Conservation (phyloP, 768 basidiomycete species). For the Leucogyrophana mollusca region DNA sequence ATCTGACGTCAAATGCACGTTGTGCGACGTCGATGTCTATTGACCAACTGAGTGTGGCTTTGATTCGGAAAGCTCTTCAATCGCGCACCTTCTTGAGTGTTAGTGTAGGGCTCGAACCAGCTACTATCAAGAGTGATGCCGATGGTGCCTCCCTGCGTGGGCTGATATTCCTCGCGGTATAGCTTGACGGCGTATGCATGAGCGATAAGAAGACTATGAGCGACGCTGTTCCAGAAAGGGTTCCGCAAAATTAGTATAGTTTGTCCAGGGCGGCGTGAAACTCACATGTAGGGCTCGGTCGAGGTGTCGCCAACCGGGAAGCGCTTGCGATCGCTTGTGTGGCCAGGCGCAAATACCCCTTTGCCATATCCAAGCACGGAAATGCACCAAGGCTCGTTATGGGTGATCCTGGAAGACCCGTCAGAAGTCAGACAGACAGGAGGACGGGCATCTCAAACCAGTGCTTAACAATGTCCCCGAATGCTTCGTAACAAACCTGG, state of each 20-base stretch:
- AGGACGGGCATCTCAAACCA: constrained; percentile 29
- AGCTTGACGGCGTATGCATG: constrained; percentile 37
- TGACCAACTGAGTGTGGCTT: too few relatives aligned
- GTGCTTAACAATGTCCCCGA: constrained; percentile 49
- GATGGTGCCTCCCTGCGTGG: constrained; percentile 31
- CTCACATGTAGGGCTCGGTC: constrained; percentile 1
- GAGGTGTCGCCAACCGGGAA: not conserved
- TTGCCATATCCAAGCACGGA: constrained; percentile 39
- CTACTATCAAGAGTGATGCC: constrained; percentile 42
- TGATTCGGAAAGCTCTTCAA: not conserved
- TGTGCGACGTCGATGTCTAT: constrained; percentile 40
- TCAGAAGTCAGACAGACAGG: too few relatives aligned
- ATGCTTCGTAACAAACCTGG: constrained; percentile 42
- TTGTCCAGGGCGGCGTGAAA: not conserved
- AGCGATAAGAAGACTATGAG: constrained; percentile 34
- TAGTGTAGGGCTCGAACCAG: constrained; percentile 33
- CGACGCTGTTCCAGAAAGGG: constrained; percentile 15
- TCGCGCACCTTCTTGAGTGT: constrained; percentile 33
- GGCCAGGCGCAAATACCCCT: constrained; percentile 43
- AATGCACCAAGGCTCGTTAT: constrained; percentile 48
- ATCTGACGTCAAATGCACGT: constrained; percentile 39
- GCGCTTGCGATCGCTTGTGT: not conserved
- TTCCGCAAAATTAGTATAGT: too few relatives aligned
- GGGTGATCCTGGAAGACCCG: constrained; percentile 33
- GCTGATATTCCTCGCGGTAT: constrained; percentile 34